phyloP scores from a whole-genome alignment of 352 stramenopile genomes.

The Globisporangium sylvaticum region DNA sequence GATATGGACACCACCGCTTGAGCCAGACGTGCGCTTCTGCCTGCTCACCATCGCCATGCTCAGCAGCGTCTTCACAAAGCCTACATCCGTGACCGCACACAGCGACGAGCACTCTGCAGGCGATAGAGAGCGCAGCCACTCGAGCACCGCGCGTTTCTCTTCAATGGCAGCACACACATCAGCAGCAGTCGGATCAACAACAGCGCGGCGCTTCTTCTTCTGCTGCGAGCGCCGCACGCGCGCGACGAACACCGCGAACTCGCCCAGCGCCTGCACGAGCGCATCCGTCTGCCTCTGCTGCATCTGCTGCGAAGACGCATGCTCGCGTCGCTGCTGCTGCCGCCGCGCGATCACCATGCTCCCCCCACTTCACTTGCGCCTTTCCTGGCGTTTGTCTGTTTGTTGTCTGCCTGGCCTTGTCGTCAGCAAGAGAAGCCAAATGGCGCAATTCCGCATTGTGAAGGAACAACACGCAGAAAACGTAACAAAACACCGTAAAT shows the following conservation, averaged over 20 bases:
- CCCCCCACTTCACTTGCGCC: background rate
- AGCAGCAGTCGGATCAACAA: background rate
- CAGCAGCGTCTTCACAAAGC: conserved; percentile 79
- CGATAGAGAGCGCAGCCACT: conserved; percentile 45
- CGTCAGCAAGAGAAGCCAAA: background rate
- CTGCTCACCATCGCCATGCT: conserved; percentile 46
- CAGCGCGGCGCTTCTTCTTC: conserved; percentile 14
- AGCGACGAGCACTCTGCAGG: conserved; percentile 53
- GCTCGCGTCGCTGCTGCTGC: conserved; percentile 1
- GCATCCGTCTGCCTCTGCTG: conserved; percentile 9
- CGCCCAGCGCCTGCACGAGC: conserved; percentile 54
- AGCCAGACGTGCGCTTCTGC: background rate
- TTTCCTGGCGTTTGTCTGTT: background rate
- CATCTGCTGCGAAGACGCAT: background rate
- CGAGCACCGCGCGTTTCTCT: conserved; percentile 36
- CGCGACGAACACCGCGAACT: conserved; percentile 46
- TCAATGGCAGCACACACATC: background rate
- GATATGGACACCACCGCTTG: background rate
- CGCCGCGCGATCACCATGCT: conserved; percentile 5
- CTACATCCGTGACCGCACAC: conserved; percentile 52
- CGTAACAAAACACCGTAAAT: too few relatives aligned
- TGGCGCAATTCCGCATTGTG: background rate
- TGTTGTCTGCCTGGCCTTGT: background rate
- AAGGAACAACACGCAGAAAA: background rate
- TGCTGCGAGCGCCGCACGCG: conserved; percentile 17